Evolutionary conservation across 1,284 basidiomycete genomes (phyloP).

Genomic region (Cryptococcus sp.): DNA sequence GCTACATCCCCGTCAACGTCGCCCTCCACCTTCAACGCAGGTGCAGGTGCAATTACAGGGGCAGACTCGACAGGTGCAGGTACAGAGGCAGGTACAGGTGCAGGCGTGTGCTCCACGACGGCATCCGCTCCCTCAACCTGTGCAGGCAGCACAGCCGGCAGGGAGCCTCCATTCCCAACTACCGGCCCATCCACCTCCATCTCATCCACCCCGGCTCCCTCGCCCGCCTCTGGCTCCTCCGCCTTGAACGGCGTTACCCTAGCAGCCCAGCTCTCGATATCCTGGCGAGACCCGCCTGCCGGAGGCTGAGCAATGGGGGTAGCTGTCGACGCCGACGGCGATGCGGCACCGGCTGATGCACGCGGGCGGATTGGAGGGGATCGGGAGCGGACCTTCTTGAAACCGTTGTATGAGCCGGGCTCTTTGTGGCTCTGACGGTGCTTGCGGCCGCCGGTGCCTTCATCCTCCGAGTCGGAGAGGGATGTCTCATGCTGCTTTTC

Average conservation of each 20-base stretch:
- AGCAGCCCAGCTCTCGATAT: constrained; percentile 9
- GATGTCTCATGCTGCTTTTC: constrained; percentile 44
- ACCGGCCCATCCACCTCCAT: neutral
- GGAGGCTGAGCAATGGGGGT: neutral
- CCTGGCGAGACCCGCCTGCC: neutral
- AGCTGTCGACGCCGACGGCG: neutral
- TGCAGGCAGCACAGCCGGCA: no score
- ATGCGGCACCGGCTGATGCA: neutral
- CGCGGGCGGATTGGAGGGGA: neutral
- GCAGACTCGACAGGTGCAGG: no score
- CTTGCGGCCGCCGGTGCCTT: constrained; percentile 47
- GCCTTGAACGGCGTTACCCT: neutral
- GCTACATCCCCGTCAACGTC: constrained; percentile 1
- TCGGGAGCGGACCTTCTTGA: constrained; percentile 5
- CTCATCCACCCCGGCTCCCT: neutral
- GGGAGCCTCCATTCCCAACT: no score
- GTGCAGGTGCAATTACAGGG: no score
- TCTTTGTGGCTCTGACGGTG: constrained; percentile 46
- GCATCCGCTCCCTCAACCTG: no score
- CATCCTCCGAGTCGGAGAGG: constrained; percentile 56
- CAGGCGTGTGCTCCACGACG: no score
- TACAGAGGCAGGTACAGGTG: no score
- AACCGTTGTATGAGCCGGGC: constrained; percentile 10
- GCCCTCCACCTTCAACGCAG: no score
- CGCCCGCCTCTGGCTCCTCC: neutral